Conservation (phyloP, 2,329 filamentous ascomycete species). For the Ceratocystis variospora region DNA sequence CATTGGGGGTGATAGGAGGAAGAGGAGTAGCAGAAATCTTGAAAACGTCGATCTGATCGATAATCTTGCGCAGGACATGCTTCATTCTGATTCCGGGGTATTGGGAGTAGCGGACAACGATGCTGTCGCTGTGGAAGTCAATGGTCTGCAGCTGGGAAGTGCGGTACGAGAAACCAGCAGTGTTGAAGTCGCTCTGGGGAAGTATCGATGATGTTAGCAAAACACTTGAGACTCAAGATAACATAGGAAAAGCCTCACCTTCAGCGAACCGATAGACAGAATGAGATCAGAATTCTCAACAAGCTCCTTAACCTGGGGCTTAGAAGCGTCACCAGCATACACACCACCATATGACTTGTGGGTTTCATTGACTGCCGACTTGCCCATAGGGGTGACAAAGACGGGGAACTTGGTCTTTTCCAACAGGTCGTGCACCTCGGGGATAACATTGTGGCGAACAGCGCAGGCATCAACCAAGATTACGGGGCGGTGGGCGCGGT, state of each 20-base stretch:
- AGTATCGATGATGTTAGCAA: neutral
- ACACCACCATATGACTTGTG: slow-evolving; percentile 68
- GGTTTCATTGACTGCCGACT: slow-evolving; percentile 66
- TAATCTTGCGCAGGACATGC: slow-evolving; percentile 59
- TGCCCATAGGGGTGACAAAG: slow-evolving; percentile 85
- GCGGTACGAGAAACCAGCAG: slow-evolving; percentile 67
- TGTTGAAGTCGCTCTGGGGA: slow-evolving; percentile 61
- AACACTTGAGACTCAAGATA: neutral
- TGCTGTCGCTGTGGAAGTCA: slow-evolving; percentile 62
- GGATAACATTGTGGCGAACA: slow-evolving; percentile 57
- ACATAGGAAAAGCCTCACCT: slow-evolving; percentile 23
- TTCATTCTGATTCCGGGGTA: slow-evolving; percentile 69
- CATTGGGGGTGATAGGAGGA: slow-evolving; percentile 18
- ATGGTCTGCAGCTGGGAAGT: slow-evolving; percentile 66
- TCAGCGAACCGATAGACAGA: slow-evolving; percentile 53
- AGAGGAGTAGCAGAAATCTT: slow-evolving; percentile 41
- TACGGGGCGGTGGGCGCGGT: slow-evolving; percentile 58
- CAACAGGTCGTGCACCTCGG: slow-evolving; percentile 59
- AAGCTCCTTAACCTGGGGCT: slow-evolving; percentile 45
- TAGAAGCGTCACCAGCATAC: slow-evolving; percentile 66
- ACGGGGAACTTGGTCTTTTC: slow-evolving; percentile 62
- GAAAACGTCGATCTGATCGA: slow-evolving; percentile 42
- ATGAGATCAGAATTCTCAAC: slow-evolving; percentile 60
- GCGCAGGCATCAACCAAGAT: slow-evolving; percentile 75
- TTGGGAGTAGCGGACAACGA: slow-evolving; percentile 61